Base-by-base conservation (phyloP, 2,329 filamentous ascomycete species). In the Colletotrichum tamarilloi region DNA sequence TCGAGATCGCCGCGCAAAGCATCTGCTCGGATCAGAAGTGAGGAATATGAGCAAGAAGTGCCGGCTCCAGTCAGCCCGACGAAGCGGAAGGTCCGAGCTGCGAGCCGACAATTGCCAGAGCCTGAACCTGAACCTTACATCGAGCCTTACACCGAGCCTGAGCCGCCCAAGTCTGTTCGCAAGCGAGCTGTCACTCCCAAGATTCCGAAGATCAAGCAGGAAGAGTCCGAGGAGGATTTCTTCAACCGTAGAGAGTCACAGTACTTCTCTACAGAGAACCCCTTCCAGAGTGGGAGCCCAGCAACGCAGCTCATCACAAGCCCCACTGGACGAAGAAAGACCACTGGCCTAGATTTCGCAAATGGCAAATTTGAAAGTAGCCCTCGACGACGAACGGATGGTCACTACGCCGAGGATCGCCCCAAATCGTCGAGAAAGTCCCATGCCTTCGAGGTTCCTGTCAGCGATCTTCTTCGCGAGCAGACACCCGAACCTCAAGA, bases 241-340 rank as follows among this genome's bases (percentile, higher is more conserved):
- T 84, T 84, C 76, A 75, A 68, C 57, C 70, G 65, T 78, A 82
- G 73, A 79, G 80, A 14, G 81, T 82, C 24, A 80, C 81, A 26
- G 83, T 93, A 88, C 78, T 92, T 93, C 38, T 98, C 98, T 82
- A 95, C 93, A 1, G 89, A 92, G 67, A 98, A 98, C 78, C 95
- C 96, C 0, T 98, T 98, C 80, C 96, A 98, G 81, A 94, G 93
- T 79, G 93, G 95, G 53, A 93, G 92, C 81, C 93, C 94, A 11
- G 92, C 94, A 1, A 82, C 88, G 6, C 80, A 84, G n/a, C 81
- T 82, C 1, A 82, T 87, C 32, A 85, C 85, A 80, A 85, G 86
- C 32, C 84, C 88, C 26, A 84, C 80, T 76, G 83, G 84, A 72
- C 87, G 88, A 55, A 85, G 89, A 75, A 86, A 85, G 77, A 87